Base-by-base conservation (phyloP, 345 rosid species). In the Isatis tinctoria region DNA sequence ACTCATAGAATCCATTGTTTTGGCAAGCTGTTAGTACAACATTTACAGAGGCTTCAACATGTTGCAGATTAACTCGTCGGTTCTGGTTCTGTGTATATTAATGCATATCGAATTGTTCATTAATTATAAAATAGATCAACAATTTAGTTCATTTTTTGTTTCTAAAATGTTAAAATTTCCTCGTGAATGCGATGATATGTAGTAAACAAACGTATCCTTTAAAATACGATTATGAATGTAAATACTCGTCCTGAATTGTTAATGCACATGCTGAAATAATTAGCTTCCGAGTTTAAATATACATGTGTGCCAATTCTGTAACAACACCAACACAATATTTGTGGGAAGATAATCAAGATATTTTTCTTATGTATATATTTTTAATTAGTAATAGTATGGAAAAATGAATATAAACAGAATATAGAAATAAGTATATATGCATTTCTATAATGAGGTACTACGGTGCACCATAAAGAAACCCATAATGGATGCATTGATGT, bases 401-500 rank as follows among this genome's bases (percentile, higher is more conserved):
- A 35, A 7, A 47, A 16, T 35, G 3, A 49, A 36, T 65, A 17
- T 41, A 53, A n/a, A 49, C 3, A 36, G 6, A 28, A 41, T 41
- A 14, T 12, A 32, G 14, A 53, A 33, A n/a, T 11, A 35, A 35
- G 37, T 48, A 56, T 56, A 32, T 24, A 24, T 40, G 39, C 40
- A 45, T 26, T 26, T 45, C 70, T 18, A 30, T 30, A 32, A 65
- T 64, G 64, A 18, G 56, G 41, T 74, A 35, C 59, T 33, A 17
- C 58, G 60, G 73, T 60, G 64, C n/a, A 68, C 69, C 74, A 75
- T 60, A 75, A 67, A 49, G 48, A 52, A 73, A 53, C 74, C 44
- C 54, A 74, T 59, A 30, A 67, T 44, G 56, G 52, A 49, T 14
- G 54, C 73, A 74, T 67, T 49, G 62, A 67, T 74, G 61, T 60